Conservation (phyloP, 192 early-diverging fungal species). For the Linnemannia schmuckeri region DNA sequence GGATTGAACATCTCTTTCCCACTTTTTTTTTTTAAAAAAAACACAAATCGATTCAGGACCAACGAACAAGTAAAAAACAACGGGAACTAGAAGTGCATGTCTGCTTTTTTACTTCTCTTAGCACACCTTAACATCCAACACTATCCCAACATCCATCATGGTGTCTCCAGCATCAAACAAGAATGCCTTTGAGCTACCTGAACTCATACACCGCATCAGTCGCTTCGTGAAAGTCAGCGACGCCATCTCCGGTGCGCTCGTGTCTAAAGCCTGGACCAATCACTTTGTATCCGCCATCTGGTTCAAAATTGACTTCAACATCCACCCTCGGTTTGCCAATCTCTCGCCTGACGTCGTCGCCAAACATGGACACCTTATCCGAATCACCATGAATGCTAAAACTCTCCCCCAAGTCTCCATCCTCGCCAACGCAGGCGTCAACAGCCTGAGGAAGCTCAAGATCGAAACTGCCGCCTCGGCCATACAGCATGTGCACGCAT, state of each 20-base stretch:
- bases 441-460: neutral
- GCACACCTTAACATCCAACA: no score
- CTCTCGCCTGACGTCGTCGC: neutral
- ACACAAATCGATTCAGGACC: no score
- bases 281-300: neutral
- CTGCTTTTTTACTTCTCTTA: no score
- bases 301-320: conserved; percentile 9
- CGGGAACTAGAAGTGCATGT: no score
- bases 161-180: neutral
- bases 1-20: no score
- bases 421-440: neutral
- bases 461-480: neutral
- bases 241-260: neutral
- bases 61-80: no score
- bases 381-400: neutral
- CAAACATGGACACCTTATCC: neutral
- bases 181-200: neutral
- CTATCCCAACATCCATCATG: no score
- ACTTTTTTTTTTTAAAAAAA: no score
- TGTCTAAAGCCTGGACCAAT: neutral
- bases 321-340: neutral
- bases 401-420: neutral
- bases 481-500: neutral
- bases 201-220: neutral
- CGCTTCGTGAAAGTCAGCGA: neutral